A percentile compares a stretch with the other conserved stretches of the same genome.
Conservation (phyloP, 2,329 filamentous ascomycete species). For the Aspergillus sp. region DNA sequence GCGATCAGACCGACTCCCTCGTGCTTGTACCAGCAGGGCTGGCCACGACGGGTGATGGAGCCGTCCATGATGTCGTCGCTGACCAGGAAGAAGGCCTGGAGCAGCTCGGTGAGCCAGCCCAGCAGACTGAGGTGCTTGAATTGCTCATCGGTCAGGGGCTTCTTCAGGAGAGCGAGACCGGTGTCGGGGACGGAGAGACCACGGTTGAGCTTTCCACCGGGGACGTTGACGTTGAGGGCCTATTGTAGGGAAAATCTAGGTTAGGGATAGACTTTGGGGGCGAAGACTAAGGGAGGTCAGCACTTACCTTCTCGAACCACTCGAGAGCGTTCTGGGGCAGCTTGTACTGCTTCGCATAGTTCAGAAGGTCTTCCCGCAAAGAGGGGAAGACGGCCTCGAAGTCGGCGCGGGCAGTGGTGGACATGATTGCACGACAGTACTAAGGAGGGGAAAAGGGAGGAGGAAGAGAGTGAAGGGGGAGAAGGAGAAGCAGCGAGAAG, state of each 20-base stretch:
- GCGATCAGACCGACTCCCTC: conserved; percentile 89
- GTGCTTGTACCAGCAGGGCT: conserved; percentile 95
- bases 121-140: conserved; percentile 86
- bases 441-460: not conserved
- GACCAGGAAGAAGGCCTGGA: conserved; percentile 98
- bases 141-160: conserved; percentile 73
- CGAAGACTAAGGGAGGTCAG: not conserved
- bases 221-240: conserved; percentile 80
- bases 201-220: conserved; percentile 97
- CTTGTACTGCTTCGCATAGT: conserved; percentile 77
- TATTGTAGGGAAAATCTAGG: conserved; percentile 39
- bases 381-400: conserved; percentile 90
- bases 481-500: not conserved
- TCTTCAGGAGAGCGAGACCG: conserved; percentile 72
- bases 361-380: conserved; percentile 78
- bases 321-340: conserved; percentile 76
- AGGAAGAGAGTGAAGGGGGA: not conserved
- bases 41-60: conserved; percentile 89
- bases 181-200: conserved; percentile 98
- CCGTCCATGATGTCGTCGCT: conserved; percentile 98
- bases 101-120: conserved; percentile 96
- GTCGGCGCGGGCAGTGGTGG: conserved; percentile 68
- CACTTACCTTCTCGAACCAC: conserved; percentile 79
- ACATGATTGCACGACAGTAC: conserved; percentile 52
- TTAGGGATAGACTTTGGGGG: not conserved